Evolutionary conservation across 805 yeast species (phyloP).

Genomic region (Candida berthetii): DNA sequence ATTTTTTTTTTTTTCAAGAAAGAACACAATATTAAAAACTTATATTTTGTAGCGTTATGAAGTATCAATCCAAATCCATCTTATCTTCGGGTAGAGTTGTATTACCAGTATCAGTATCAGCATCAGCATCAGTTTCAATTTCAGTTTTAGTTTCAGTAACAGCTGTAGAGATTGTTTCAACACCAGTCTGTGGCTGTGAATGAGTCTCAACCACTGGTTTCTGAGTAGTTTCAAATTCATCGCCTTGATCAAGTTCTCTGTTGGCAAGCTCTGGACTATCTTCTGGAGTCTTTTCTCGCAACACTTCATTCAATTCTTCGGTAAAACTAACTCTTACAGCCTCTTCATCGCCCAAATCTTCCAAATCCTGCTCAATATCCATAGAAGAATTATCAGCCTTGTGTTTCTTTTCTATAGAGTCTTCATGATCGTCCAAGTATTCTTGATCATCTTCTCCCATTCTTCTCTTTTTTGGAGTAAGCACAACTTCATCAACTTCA

Average conservation of each 20-base stretch:
- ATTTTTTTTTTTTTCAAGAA: too few species aligned
- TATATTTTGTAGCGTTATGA: too few species aligned
- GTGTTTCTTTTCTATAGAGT: constrained; percentile 16
- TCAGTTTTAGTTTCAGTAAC: constrained; percentile 4
- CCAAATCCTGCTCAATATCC: not conserved
- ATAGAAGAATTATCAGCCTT: constrained; percentile 4
- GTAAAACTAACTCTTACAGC: too few species aligned
- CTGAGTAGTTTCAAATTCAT: constrained; percentile 8
- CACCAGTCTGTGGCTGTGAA: too few species aligned
- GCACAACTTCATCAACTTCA: not conserved
- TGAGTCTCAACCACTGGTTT: too few species aligned
- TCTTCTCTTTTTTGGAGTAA: not conserved
- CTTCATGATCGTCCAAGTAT: not conserved
- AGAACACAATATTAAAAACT: too few species aligned
- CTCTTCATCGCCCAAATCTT: not conserved
- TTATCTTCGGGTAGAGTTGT: constrained; percentile 2
- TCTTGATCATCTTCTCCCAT: not conserved
- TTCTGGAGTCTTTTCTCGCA: not conserved
- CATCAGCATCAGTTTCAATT: constrained; percentile 3
- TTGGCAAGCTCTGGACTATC: constrained; percentile 9
- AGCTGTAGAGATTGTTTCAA: constrained; percentile 7
- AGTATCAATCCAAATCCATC: constrained; percentile 1
- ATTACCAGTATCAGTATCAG: too few species aligned
- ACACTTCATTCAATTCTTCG: too few species aligned
- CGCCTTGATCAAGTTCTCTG: too few species aligned